Conservation (phyloP, 352 stramenopile genomes). For the Phytopythium oedochilum region DNA sequence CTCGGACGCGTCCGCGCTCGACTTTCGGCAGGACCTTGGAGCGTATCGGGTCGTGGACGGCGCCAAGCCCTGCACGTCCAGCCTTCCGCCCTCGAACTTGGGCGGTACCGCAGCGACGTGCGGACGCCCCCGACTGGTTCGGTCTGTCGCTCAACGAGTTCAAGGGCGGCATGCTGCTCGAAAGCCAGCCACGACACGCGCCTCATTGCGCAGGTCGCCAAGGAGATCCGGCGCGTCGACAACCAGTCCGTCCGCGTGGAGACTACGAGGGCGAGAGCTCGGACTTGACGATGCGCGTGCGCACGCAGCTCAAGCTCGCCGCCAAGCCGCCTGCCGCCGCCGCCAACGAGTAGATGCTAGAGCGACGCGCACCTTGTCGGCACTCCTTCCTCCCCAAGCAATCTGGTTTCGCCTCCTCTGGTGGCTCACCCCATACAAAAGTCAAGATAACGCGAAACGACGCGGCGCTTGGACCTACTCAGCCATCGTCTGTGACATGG, state of each 20-base stretch:
- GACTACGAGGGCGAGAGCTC: conserved; percentile 98
- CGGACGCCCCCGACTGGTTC: too few species aligned
- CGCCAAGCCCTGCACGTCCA: too few species aligned
- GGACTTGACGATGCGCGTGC: conserved; percentile 96
- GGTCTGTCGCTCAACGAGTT: conserved; percentile 99
- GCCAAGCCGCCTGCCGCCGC: conserved; percentile 29
- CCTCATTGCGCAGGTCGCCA: conserved; percentile 97
- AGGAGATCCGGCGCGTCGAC: conserved; percentile 99
- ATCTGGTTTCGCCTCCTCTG: too few species aligned
- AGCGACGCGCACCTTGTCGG: not conserved
- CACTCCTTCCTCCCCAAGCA: not conserved
- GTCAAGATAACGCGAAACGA: conserved; percentile 4
- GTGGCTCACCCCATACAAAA: too few species aligned
- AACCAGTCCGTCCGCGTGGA: conserved; percentile 93
- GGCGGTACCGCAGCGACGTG: too few species aligned
- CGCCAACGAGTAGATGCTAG: conserved; percentile 2
- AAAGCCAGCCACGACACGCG: conserved; percentile 99
- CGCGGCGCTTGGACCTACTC: not conserved
- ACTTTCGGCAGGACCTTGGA: too few species aligned
- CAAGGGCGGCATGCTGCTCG: conserved; percentile 95
- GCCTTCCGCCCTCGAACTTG: too few species aligned
- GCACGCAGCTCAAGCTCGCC: conserved; percentile 80
- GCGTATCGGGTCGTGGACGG: too few species aligned
- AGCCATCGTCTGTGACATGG: not conserved
- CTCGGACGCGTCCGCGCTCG: conserved; percentile 90